Conservation (phyloP, 305 asterid species). For the Salvia sclarea region DNA sequence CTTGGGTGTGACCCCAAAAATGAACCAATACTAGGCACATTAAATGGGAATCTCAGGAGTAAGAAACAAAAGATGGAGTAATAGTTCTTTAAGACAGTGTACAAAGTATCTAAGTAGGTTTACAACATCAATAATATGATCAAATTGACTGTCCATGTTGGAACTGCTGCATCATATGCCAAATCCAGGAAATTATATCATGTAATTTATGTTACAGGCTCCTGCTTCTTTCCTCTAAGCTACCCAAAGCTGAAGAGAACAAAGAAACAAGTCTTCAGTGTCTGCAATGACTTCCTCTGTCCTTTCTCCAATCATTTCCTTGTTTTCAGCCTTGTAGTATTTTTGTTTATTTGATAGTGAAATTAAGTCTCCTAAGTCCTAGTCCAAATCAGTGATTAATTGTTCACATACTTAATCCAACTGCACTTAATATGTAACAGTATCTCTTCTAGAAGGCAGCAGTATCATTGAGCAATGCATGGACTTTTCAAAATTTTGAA, state of each 20-base stretch:
- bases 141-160: not conserved
- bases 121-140: not conserved
- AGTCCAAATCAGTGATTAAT: not conserved
- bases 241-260: not conserved
- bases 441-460: not conserved
- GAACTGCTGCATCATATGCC: not conserved
- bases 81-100: not conserved
- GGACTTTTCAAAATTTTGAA: not conserved
- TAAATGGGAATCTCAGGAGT: constrained; percentile 3
- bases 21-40: not conserved
- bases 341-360: not conserved
- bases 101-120: not conserved
- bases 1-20: not conserved
- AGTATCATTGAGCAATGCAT: not conserved
- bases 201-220: not conserved
- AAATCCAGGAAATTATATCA: not conserved
- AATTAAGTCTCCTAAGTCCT: not conserved
- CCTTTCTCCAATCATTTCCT: not conserved
- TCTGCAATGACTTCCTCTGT: not conserved
- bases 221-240: not conserved
- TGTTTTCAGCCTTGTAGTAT: not conserved
- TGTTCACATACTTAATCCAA: not conserved
- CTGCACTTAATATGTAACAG: not conserved
- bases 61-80: constrained; percentile 2
- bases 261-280: not conserved